Evolutionary conservation across 352 stramenopile species (phyloP).

Genomic region (Globisporangium emineosum): DNA sequence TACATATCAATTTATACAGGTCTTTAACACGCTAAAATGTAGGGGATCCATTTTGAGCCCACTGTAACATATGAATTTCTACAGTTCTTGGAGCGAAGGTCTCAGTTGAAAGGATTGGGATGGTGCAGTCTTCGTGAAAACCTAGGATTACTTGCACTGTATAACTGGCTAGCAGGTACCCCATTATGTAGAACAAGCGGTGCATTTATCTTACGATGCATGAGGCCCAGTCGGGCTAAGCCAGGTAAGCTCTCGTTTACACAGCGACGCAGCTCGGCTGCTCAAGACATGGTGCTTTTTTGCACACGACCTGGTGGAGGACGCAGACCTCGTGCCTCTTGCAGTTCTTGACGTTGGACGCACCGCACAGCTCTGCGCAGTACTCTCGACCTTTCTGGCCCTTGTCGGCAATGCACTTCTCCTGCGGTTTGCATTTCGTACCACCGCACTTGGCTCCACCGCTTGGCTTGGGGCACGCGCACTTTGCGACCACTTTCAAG

Average conservation of each 20-base stretch:
- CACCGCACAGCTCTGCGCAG: conserved; percentile 2
- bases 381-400: neutral
- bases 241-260: too few relatives aligned
- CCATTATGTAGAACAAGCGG: neutral
- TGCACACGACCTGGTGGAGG: neutral
- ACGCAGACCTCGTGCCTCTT: conserved; percentile 6
- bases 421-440: neutral
- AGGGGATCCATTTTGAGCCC: neutral
- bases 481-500: conserved; percentile 10
- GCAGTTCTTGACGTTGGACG: neutral
- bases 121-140: too few relatives aligned
- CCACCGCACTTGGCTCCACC: neutral
- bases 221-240: too few relatives aligned
- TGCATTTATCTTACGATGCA: neutral
- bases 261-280: neutral
- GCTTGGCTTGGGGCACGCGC: conserved; percentile 1
- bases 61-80: conserved; percentile 2
- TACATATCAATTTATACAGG: neutral
- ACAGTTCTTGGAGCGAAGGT: neutral
- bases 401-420: neutral
- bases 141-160: too few relatives aligned
- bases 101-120: neutral
- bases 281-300: neutral
- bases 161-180: too few relatives aligned
- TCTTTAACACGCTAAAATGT: neutral